Conservation (phyloP, 192 early-diverging fungal species). For the Backusella australiensis region DNA sequence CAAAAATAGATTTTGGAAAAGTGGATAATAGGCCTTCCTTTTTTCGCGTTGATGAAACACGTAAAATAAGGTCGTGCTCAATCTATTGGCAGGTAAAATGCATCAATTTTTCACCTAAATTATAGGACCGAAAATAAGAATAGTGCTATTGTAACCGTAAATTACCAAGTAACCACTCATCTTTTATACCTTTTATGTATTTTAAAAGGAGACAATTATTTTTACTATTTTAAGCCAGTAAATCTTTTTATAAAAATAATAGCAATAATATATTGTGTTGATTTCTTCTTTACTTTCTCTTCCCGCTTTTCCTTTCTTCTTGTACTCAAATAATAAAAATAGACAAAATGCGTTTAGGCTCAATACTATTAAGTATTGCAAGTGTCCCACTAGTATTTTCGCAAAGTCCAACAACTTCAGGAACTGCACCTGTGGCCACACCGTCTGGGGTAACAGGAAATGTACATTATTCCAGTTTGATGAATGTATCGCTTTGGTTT, state of each 20-base stretch:
- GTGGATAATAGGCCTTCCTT: not conserved
- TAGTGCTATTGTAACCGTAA: not conserved
- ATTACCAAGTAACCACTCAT: not conserved
- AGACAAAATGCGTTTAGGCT: not conserved
- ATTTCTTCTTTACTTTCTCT: constrained; percentile 3
- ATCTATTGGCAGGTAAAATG: not conserved
- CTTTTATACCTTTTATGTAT: constrained; percentile 2
- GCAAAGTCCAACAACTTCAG: not conserved
- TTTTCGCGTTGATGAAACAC: not conserved
- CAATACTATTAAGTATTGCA: constrained; percentile 3
- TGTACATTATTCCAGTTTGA: constrained; percentile 26
- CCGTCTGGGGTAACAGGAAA: constrained; percentile 24
- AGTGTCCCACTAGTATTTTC: not conserved
- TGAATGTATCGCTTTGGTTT: constrained; percentile 49
- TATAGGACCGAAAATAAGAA: not conserved
- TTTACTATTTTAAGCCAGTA: constrained; percentile 11
- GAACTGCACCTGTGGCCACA: not conserved
- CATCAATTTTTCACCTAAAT: not conserved
- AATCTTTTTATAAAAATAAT: not conserved
- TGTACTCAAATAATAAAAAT: not conserved
- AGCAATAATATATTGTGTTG: not conserved
- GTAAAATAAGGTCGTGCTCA: not conserved
- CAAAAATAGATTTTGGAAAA: not conserved
- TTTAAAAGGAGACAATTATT: constrained; percentile 1
- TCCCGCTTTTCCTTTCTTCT: not conserved